A percentile compares a stretch with the other conserved stretches of the same genome.
Evolutionary conservation across 164 flowering plant species (phyloP).

Genomic region (Liriodendron chinense): DNA sequence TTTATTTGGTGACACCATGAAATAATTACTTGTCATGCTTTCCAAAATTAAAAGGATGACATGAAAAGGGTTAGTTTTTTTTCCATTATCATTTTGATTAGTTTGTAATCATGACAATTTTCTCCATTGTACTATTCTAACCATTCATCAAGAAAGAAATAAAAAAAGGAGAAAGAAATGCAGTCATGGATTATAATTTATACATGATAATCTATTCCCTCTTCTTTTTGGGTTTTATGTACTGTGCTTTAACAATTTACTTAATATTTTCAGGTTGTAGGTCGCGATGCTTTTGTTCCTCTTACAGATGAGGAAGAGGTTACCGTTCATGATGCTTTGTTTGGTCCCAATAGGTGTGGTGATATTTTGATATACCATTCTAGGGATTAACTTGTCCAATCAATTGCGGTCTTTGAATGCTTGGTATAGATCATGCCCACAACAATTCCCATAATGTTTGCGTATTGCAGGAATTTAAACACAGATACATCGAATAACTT

Average conservation of each 20-base stretch:
- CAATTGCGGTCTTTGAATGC: too few relatives aligned
- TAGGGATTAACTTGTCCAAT: too few relatives aligned
- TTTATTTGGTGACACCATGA: not conserved
- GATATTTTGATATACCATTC: not conserved
- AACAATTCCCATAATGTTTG: not conserved
- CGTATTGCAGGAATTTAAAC: not conserved
- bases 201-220: not conserved
- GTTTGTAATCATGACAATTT: not conserved
- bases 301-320: slow-evolving; percentile 70
- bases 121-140: not conserved
- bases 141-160: not conserved
- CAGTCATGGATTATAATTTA: not conserved
- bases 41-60: not conserved
- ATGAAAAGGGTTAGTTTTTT: not conserved
- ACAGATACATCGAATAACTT: not conserved
- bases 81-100: not conserved
- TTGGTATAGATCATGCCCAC: not conserved
- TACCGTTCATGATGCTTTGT: slow-evolving; percentile 54
- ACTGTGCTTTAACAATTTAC: not conserved
- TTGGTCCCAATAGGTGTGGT: slow-evolving; percentile 42
- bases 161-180: not conserved
- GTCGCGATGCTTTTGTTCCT: slow-evolving; percentile 49
- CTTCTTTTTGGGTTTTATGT: not conserved
- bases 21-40: not conserved
- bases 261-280: slow-evolving; percentile 36